A percentile compares a stretch with the other conserved stretches of the same genome.
Conservation (phyloP, 1,284 basidiomycete species). For the Farysia itapuensis region DNA sequence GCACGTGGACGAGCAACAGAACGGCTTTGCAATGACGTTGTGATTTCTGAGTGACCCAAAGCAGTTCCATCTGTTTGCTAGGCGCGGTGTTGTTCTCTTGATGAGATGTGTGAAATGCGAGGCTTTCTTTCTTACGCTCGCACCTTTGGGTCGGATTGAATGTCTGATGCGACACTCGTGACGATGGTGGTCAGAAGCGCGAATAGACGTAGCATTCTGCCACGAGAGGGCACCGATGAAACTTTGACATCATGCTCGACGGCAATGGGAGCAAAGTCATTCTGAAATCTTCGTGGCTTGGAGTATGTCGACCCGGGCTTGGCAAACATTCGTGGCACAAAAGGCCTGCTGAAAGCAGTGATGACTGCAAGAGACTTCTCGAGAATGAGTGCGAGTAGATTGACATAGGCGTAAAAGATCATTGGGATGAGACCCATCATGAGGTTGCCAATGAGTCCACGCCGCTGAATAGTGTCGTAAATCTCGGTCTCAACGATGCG, state of each 20-base stretch:
- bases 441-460: constrained; percentile 68
- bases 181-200: constrained; percentile 26
- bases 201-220: constrained; percentile 24
- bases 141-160: too few relatives aligned
- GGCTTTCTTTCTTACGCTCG: too few relatives aligned
- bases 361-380: too few relatives aligned
- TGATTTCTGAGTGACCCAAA: too few relatives aligned
- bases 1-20: too few relatives aligned
- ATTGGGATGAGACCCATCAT: constrained; percentile 65
- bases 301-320: constrained; percentile 1
- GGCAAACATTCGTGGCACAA: neutral
- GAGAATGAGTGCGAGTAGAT: constrained; percentile 54
- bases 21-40: too few relatives aligned
- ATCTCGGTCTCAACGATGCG: constrained; percentile 67
- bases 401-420: constrained; percentile 62
- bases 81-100: too few relatives aligned
- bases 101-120: too few relatives aligned
- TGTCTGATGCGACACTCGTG: too few relatives aligned
- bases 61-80: too few relatives aligned
- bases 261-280: constrained; percentile 12
- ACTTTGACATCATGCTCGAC: neutral
- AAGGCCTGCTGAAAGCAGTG: too few relatives aligned
- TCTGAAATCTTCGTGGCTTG: constrained; percentile 13
- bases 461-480: constrained; percentile 68
- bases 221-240: neutral